A percentile compares a stretch with the other conserved stretches of the same genome.
Conservation (phyloP, 2,329 filamentous ascomycete species). For the Xylariaceae sp. region DNA sequence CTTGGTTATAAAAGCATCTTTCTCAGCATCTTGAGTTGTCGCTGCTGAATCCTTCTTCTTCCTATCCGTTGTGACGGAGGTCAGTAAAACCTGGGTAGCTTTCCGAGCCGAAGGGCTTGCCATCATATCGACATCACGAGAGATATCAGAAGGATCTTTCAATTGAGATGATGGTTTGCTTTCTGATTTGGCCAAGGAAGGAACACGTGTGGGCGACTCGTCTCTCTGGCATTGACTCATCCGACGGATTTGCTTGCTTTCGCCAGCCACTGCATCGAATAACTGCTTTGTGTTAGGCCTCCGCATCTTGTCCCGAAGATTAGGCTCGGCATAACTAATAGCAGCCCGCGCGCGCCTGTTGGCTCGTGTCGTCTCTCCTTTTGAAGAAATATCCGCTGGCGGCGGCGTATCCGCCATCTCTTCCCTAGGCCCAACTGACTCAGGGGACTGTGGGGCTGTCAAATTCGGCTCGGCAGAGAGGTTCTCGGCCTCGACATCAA, state of each 20-base stretch:
- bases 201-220: slow-evolving; percentile 25
- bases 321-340: slow-evolving; percentile 80
- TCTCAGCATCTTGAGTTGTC: slow-evolving; percentile 13
- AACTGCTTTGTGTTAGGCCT: slow-evolving; percentile 68
- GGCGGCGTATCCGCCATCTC: slow-evolving; percentile 54
- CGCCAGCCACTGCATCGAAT: slow-evolving; percentile 67
- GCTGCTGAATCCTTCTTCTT: slow-evolving; percentile 40
- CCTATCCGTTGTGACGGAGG: slow-evolving; percentile 37
- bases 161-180: slow-evolving; percentile 29
- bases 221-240: slow-evolving; percentile 37
- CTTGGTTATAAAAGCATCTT: slow-evolving; percentile 15
- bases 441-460: slow-evolving; percentile 48
- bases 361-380: slow-evolving; percentile 56
- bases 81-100: slow-evolving; percentile 31
- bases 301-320: slow-evolving; percentile 77
- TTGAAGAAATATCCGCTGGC: slow-evolving; percentile 52
- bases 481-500: slow-evolving; percentile 31
- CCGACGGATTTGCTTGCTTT: slow-evolving; percentile 50
- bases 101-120: slow-evolving; percentile 44
- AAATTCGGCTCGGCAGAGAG: slow-evolving; percentile 40
- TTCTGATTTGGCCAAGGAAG: slow-evolving; percentile 35
- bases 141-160: slow-evolving; percentile 1
- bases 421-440: slow-evolving; percentile 36
- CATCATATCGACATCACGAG: slow-evolving; percentile 25
- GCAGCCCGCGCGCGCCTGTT: slow-evolving; percentile 63